Base-by-base conservation (phyloP, 2,329 filamentous ascomycete genomes). In the Pseudofabraea citricarpa region DNA sequence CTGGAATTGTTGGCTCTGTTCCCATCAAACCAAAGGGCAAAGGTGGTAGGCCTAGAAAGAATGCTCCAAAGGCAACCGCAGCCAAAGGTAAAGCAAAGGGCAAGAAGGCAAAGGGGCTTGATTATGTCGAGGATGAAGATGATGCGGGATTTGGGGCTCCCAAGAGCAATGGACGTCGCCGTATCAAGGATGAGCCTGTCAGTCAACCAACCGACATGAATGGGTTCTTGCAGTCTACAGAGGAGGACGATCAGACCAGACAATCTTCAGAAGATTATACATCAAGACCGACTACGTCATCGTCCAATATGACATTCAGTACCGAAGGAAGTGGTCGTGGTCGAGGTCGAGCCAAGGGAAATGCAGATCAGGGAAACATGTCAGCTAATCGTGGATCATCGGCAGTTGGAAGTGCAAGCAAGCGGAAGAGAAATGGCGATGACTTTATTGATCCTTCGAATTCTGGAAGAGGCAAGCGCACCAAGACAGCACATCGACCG, bases 191-290 rank as follows among this genome's bases (percentile, higher is more conserved):
- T 16, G 41, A 48, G 29, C 22, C 40, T 31, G 39, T 31, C 16
- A 33, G 37, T 22, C 45, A 45, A 24, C 31, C 40, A 29, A 41
- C 36, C 19, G 52, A 50, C 20, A 44, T 48, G n/a, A 42, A 57
- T 22, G 50, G 47, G 18, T 36, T 57, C 6, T 37, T 56, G 6
- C 52, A 48, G 37, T 56, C 55, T 21, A 55, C 54, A 2, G 55
- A 56, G 40, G 47, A 50, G 18, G 52, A 55, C 22, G 47, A 47
- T 24, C 51, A 49, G 22, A 46, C 36, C 18, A 45, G 15, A 3
- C 18, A 23, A 15, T 22, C 41, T 21, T 43, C 46, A 9, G 51
- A 50, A 24, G 36, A 51, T 16, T 43, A 43, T 24, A 45, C 46
- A 15, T 51, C 53, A 21, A 44, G 52, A 21, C 52, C 49, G 15